Percentiles rank a stretch among this genome's conserved stretches.
Evolutionary conservation across 306 rosid species (phyloP).

Genomic region (Casuarina equisetifolia): DNA sequence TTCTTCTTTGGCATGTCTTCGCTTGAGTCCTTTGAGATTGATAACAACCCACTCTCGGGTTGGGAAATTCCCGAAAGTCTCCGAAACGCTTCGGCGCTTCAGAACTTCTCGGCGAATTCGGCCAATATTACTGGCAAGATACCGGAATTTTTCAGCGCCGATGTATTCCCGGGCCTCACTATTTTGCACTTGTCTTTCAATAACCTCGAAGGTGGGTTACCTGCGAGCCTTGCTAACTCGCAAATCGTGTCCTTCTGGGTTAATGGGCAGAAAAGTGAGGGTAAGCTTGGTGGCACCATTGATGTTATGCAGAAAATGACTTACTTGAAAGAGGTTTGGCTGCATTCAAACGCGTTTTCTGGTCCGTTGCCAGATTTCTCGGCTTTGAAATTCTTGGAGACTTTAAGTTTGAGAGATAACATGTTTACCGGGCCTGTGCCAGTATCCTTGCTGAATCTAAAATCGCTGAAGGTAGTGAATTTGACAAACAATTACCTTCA

Average conservation of each 20-base stretch:
- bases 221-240: constrained; percentile 44
- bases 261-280: constrained; percentile 64
- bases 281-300: constrained; percentile 53
- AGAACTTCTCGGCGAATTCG: constrained; percentile 76
- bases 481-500: constrained; percentile 76
- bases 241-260: constrained; percentile 73
- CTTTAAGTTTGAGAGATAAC: constrained; percentile 75
- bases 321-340: constrained; percentile 67
- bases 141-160: constrained; percentile 53
- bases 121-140: constrained; percentile 62
- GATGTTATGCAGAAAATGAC: constrained; percentile 71
- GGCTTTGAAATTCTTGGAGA: constrained; percentile 46
- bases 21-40: constrained; percentile 60
- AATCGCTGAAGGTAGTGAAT: constrained; percentile 55
- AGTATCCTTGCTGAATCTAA: constrained; percentile 47
- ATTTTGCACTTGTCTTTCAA: constrained; percentile 75
- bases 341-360: constrained; percentile 63
- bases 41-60: constrained; percentile 60
- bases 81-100: constrained; percentile 49
- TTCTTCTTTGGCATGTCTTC: constrained; percentile 60
- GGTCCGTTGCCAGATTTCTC: constrained; percentile 76
- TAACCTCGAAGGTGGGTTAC: constrained; percentile 59
- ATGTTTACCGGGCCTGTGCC: constrained; percentile 71
- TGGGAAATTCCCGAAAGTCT: constrained; percentile 68
- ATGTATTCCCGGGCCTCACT: constrained; percentile 48